Evolutionary conservation across 768 basidiomycete genomes (phyloP).

Genomic region (Lactarius trivialis): DNA sequence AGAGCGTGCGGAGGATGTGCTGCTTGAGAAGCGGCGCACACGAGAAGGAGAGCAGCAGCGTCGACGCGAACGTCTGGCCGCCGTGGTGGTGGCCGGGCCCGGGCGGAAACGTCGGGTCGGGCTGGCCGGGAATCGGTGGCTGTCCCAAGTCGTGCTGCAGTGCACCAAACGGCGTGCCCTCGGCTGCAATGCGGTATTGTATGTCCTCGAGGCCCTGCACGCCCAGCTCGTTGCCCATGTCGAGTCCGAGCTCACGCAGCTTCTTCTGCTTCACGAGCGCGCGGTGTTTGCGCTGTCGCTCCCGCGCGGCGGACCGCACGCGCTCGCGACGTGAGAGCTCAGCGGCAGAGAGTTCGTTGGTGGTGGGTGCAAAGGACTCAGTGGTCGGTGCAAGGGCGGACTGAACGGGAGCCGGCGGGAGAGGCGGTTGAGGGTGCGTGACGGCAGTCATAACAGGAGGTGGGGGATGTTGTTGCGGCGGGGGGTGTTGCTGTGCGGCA

Average conservation of each 20-base stretch:
- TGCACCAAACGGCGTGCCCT: conserved; percentile 35
- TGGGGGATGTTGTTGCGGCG: conserved; percentile 20
- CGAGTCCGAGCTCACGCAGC: conserved; percentile 74
- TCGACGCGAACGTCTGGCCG: conserved; percentile 77
- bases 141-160: conserved; percentile 27
- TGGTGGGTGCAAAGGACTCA: conserved; percentile 36
- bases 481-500: conserved; percentile 26
- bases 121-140: conserved; percentile 31
- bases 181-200: conserved; percentile 51
- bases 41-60: conserved; percentile 68
- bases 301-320: conserved; percentile 69
- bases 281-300: conserved; percentile 79
- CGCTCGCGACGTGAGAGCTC: conserved; percentile 63
- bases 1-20: conserved; percentile 63
- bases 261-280: conserved; percentile 71
- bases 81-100: conserved; percentile 36
- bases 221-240: conserved; percentile 68
- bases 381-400: conserved; percentile 6
- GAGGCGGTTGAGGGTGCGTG: conserved; percentile 18
- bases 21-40: conserved; percentile 69
- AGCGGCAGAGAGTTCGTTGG: conserved; percentile 47
- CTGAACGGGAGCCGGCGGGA: conserved; percentile 8
- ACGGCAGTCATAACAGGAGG: conserved; percentile 9
- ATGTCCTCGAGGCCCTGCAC: conserved; percentile 54
- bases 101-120: conserved; percentile 61